Percentiles rank a stretch among this genome's conserved stretches.
Conservation (phyloP, 768 basidiomycete genomes). For the Clavulina sp. region DNA sequence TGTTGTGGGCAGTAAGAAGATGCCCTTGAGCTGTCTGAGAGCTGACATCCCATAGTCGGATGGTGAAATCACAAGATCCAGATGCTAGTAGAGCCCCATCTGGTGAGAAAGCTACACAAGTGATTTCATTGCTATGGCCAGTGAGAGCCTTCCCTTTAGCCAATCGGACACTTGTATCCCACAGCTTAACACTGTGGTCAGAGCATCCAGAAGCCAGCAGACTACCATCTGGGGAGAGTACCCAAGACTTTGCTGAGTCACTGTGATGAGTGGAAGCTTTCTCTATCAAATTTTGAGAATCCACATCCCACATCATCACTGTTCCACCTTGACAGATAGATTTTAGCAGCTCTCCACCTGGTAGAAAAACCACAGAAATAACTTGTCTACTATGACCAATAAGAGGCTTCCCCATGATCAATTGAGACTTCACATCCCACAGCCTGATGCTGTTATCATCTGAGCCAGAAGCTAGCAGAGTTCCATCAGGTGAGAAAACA, state of each 20-base stretch:
- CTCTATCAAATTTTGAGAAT: too few relatives aligned
- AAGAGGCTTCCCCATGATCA: not conserved
- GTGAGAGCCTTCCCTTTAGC: not conserved
- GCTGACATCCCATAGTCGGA: too few relatives aligned
- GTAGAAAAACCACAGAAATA: too few relatives aligned
- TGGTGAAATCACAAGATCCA: not conserved
- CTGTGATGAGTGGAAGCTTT: not conserved
- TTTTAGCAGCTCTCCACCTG: too few relatives aligned
- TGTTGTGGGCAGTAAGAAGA: not conserved
- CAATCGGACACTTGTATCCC: not conserved
- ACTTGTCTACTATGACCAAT: not conserved
- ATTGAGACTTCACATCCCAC: not conserved
- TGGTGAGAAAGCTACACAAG: too few relatives aligned
- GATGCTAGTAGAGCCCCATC: too few relatives aligned
- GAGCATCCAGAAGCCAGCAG: too few relatives aligned
- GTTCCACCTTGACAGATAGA: not conserved
- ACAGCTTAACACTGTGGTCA: conserved; percentile 3
- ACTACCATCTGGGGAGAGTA: too few relatives aligned
- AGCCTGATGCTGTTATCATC: conserved; percentile 3
- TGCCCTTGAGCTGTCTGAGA: too few relatives aligned
- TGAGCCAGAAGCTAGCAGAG: conserved; percentile 3
- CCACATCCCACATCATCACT: too few relatives aligned
- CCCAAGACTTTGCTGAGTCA: not conserved
- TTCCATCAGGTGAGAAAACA: conserved; percentile 7
- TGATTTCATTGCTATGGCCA: not conserved